Evolutionary conservation across 257 asterid species (phyloP), one percentile per base, ranked within the genome.

Genomic region (Scutellaria barbata): DNA sequence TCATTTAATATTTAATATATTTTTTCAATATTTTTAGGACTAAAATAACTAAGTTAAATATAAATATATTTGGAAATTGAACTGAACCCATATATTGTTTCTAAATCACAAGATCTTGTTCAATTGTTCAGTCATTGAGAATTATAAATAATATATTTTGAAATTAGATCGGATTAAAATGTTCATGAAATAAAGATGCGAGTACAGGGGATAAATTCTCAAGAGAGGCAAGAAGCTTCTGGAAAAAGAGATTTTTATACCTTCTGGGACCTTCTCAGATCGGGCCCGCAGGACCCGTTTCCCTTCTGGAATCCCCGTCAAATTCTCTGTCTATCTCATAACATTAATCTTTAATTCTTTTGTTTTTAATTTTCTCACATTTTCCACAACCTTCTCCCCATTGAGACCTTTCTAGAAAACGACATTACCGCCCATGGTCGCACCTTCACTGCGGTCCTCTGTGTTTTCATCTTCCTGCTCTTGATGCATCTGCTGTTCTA

Each of bases 401-500:
- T 18, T 48, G 68, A 58, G 82, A 79, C 73, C 77, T n/a, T 81
- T 81, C 86, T 78, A 75, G 86, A 81, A 78, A 77, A 68, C 16
- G 43, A 67, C 72, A 59, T 60, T 11, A 0, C 43, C 61, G 35
- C 67, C 30, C 67, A 41, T 40, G 14, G 56, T 8, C 51, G 9
- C 72, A 69, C 80, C 63, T 42, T 47, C 10, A 42, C 47, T 52
- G 68, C 35, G 80, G 68, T 39, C 17, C 25, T 62, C 10, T 62
- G 51, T 13, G 66, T 42, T 69, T 41, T 62, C 76, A 8, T 60
- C 48, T 0, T 30, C 16, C 46, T 8, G 48, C 35, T 51, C 51
- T 50, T 60, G 35, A 16, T 55, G 6, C 1, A 50, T 8, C 30
- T 57, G 33, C 37, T 22, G 35, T 13, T 2, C 17, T 13, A n/a